Evolutionary conservation across 371 early-diverging fungal species (phyloP), one percentile per base, ranked within the genome.

Genomic region (Dichotomocladium elegans): DNA sequence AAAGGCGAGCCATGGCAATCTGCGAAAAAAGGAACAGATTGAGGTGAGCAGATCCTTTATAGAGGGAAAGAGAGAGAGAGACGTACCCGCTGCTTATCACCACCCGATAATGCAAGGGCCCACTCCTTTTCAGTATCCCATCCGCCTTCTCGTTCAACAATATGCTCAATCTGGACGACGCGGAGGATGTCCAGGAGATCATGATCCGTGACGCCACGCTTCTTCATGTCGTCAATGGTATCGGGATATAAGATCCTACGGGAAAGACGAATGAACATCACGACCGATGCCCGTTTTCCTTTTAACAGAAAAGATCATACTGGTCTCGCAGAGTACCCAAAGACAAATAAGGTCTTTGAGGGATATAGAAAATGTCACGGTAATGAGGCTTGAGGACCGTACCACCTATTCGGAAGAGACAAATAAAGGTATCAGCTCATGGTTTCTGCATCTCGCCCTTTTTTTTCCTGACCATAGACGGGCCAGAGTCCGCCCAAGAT

Each of bases 401-500:
- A 47, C 98, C 96, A 46, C 88, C 77, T 79, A 51, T 22, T 37
- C 21, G 5, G 4, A 37, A 17, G 37, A 37, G n/a, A 17, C 0
- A 37, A 15, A n/a, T 9, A 45, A 12, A 49, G 24, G 33, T 3
- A 25, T 50, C 26, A 29, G 22, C 34, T 40, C n/a, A 5, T 21
- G 7, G 2, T 2, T 33, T 15, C 12, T 10, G 15, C 15, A 19
- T 9, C 2, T 24, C 9, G 19, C 4, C 27, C 8, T 6, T 22
- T n/a, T 4, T 6, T 14, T n/a, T 21, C 47, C n/a, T 51, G 63
- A 79, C 83, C 91, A 62, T 89, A 90, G 21, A 91, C 88, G 9
- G 93, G 93, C 94, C 94, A 94, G 50, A 98, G 82, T 0, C 94
- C 96, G 57, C 95, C 95, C 12, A 98, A 79, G 55, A 97, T 96